A percentile compares a stretch with the other conserved stretches of the same genome.
phyloP scores from a whole-genome alignment of 768 basidiomycete genomes.

The Tricholoma sp. region DNA sequence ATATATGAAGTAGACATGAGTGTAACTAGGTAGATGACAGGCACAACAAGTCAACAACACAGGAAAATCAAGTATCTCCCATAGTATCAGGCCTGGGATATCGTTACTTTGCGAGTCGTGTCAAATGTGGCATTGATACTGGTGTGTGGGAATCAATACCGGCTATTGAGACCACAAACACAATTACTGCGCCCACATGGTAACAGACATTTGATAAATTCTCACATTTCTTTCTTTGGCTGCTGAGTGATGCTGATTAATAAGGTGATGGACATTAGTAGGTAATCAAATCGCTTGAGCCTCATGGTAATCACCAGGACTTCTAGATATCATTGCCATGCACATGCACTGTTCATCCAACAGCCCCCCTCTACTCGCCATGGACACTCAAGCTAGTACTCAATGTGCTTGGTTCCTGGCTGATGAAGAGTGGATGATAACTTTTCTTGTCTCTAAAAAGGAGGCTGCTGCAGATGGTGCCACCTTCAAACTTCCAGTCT shows the following conservation, averaged over 20 bases:
- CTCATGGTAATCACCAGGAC: not conserved
- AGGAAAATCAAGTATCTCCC: too few relatives aligned
- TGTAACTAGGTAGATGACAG: too few relatives aligned
- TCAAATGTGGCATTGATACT: too few relatives aligned
- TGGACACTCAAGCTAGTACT: not conserved
- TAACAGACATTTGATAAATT: not conserved
- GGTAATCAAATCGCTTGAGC: not conserved
- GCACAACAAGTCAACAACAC: too few relatives aligned
- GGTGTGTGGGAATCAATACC: too few relatives aligned
- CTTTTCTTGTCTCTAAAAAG: not conserved
- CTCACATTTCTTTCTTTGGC: not conserved
- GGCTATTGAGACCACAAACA: too few relatives aligned
- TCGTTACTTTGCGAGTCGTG: too few relatives aligned
- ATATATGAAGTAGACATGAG: too few relatives aligned
- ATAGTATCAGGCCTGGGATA: too few relatives aligned
- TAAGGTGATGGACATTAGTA: not conserved
- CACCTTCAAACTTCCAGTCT: not conserved
- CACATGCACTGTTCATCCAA: not conserved
- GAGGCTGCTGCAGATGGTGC: not conserved
- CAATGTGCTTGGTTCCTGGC: not conserved
- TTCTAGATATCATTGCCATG: not conserved
- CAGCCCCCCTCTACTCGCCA: too few relatives aligned
- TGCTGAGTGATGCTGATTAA: not conserved
- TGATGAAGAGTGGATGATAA: not conserved
- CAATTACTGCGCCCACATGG: too few relatives aligned